Percentiles rank a stretch among this genome's conserved stretches.
These are phyloP conservation scores for Suillus brevipes DNA, from an alignment of 768 basidiomycete genomes.

Conservation along the genomic window DNA sequence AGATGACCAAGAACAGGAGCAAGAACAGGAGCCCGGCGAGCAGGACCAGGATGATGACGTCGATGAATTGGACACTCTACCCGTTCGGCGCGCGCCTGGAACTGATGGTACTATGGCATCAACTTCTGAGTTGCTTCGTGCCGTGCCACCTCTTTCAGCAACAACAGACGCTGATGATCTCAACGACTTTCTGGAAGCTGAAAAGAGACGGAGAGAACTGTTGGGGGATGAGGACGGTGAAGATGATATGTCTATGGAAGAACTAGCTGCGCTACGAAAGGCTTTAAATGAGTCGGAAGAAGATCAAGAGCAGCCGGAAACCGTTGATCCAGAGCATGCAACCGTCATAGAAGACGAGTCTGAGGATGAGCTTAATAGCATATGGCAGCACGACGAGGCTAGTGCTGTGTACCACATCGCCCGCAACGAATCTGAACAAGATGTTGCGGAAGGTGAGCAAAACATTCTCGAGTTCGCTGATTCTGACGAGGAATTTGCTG, in stretches of 20 bases:
- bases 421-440: constrained; percentile 20
- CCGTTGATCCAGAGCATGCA: constrained; percentile 3
- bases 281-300: constrained; percentile 16
- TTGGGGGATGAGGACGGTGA: constrained; percentile 28
- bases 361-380: constrained; percentile 47
- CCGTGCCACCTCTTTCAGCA: constrained; percentile 45
- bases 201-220: constrained; percentile 49
- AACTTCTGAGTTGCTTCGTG: constrained; percentile 33
- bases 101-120: constrained; percentile 31
- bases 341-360: constrained; percentile 31
- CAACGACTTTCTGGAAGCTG: constrained; percentile 65
- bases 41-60: constrained; percentile 53
- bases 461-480: constrained; percentile 28
- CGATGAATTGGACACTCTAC: constrained; percentile 61
- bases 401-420: constrained; percentile 36
- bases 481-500: constrained; percentile 30
- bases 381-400: constrained; percentile 44
- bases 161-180: constrained; percentile 63
- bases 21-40: constrained; percentile 42
- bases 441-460: constrained; percentile 15
- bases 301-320: constrained; percentile 13
- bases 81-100: constrained; percentile 28
- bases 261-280: constrained; percentile 16
- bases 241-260: constrained; percentile 24
- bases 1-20: constrained; percentile 41